Evolutionary conservation across 139 green algal genomes (phyloP), one percentile per base, ranked within the genome.

Genomic region (Deuterostichococcus epilithicus): DNA sequence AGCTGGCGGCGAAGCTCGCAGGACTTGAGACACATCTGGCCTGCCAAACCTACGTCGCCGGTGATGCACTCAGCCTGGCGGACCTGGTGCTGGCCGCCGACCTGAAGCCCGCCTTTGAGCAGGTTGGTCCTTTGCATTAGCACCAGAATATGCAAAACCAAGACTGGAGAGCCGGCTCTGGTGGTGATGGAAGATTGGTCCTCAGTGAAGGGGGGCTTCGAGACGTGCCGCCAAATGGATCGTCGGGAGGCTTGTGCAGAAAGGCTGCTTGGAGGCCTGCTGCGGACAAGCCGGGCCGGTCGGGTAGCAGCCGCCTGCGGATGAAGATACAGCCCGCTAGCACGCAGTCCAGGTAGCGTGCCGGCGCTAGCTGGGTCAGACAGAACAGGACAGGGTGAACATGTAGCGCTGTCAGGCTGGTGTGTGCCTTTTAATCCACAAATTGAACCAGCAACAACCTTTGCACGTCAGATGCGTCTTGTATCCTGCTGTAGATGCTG

Each of bases 51-150:
- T 84, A 67, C n/a, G 36, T 81, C 3, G 68, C 26, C 25, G 80
- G 74, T 13, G 33, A 81, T n/a, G 36, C 47, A 30, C 39, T 58
- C 25, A 76, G 26, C 30, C 70, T 84, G 38, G 80, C 80, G 20
- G 80, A 84, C 70, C 23, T 84, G 13, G 44, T 68, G 15, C 72
- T 76, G 3, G n/a, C 20, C 10, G 65, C 42, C 30, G 44, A 68
- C 4, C 45, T 76, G 30, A 32, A 68, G n/a, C 32, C 45, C 3
- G 72, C 45, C 37, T 76, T 76, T 34, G 30, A 68, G 30, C 42
- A 76, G 72, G 72, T 76, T 39, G 10, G 20, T n/a, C 15, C 5
- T 23, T 26, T 35, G 28, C 20, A n/a, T 13, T 60, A 26, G 45
- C n/a, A n/a, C n/a, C n/a, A n/a, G n/a, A n/a, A n/a, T n/a, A n/a